Evolutionary conservation across 2,329 filamentous ascomycete genomes (phyloP).

Genomic region (Lecanicillium sp.): DNA sequence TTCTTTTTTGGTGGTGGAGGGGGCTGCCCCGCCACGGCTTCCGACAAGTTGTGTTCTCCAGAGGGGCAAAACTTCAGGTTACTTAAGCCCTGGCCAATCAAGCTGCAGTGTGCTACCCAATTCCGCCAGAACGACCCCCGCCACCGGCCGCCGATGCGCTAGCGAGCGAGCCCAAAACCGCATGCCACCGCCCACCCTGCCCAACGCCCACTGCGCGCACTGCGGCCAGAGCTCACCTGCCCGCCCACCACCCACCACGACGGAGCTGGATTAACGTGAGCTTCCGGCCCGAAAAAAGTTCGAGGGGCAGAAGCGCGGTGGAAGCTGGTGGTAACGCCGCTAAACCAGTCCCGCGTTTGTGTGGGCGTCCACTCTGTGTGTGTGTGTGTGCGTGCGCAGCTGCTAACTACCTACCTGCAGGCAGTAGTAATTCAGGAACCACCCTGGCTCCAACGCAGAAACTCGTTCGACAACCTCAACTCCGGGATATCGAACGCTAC

Average conservation of each 20-base stretch:
- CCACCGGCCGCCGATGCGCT: not conserved
- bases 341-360: too few species aligned
- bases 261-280: conserved; percentile 9
- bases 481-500: conserved; percentile 1
- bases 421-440: too few species aligned
- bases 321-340: conserved; percentile 8
- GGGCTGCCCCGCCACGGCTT: conserved; percentile 7
- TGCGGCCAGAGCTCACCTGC: not conserved
- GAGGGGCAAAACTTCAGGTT: conserved; percentile 8
- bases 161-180: not conserved
- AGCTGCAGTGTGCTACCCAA: not conserved
- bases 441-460: too few species aligned
- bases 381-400: too few species aligned
- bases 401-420: too few species aligned
- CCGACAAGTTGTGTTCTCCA: conserved; percentile 1
- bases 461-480: conserved; percentile 7
- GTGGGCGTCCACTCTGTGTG: too few species aligned
- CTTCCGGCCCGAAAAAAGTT: conserved; percentile 8
- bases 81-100: conserved; percentile 5
- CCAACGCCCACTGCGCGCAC: not conserved
- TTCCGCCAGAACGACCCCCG: not conserved
- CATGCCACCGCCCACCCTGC: not conserved
- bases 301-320: conserved; percentile 9
- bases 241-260: not conserved
- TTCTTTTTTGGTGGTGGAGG: conserved; percentile 8